Percentiles rank a stretch among this genome's conserved stretches.
Evolutionary conservation across 2,329 filamentous ascomycete species (phyloP).

Genomic region (Diaporthe vexans): DNA sequence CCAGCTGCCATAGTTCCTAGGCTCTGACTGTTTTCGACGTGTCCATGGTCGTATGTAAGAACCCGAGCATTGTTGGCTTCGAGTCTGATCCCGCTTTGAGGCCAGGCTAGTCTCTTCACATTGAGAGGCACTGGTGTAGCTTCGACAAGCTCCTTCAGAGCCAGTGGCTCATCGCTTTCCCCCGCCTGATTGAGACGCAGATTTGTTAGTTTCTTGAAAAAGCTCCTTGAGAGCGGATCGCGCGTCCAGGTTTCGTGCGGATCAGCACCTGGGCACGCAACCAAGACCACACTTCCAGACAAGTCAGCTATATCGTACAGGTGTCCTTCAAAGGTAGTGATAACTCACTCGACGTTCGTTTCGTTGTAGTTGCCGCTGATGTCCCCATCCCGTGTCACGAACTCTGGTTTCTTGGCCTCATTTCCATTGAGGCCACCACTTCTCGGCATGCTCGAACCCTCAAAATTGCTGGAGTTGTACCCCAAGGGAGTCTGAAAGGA

Average conservation of each 20-base stretch:
- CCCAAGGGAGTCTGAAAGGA: background rate
- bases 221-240: constrained; percentile 60
- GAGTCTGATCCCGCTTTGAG: constrained; percentile 62
- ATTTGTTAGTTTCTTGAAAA: constrained; percentile 52
- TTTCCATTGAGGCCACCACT: background rate
- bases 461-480: background rate
- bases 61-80: constrained; percentile 61
- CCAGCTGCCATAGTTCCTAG: constrained; percentile 59
- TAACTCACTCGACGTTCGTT: constrained; percentile 58
- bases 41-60: constrained; percentile 62
- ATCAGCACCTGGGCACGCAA: constrained; percentile 64
- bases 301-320: background rate
- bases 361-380: constrained; percentile 57
- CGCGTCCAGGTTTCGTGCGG: constrained; percentile 63
- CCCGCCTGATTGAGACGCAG: constrained; percentile 44
- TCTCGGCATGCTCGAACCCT: background rate
- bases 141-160: background rate
- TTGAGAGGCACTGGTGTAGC: background rate
- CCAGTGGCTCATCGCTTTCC: background rate
- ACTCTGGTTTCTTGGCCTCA: background rate
- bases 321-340: background rate
- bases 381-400: constrained; percentile 49
- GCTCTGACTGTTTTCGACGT: constrained; percentile 53
- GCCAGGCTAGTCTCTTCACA: constrained; percentile 56
- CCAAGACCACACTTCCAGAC: constrained; percentile 54